Percentiles rank a stretch among this genome's conserved stretches.
These are phyloP conservation scores for Calonectria montana DNA, from an alignment of 2,329 filamentous ascomycete species.

Conservation along the genomic window DNA sequence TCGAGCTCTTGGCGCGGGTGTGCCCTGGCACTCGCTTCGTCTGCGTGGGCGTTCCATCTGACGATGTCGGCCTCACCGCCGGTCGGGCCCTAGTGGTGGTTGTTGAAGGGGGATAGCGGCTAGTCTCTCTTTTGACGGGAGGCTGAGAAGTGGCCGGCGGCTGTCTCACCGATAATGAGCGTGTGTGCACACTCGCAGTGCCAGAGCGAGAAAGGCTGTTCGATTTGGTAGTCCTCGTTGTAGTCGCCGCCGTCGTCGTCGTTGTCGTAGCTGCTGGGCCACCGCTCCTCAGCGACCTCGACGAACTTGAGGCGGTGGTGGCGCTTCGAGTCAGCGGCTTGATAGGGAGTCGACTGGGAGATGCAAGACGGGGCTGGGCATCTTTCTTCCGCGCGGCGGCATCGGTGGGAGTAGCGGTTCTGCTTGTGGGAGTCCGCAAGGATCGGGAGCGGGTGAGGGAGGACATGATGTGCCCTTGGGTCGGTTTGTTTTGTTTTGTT, in stretches of 20 bases:
- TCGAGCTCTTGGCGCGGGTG: constrained; percentile 48
- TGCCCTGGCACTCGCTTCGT: constrained; percentile 40
- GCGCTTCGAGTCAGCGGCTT: constrained; percentile 54
- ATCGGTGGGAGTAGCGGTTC: constrained; percentile 31
- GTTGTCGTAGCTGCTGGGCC: constrained; percentile 14
- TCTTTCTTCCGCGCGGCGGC: constrained; percentile 22
- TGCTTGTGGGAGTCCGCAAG: constrained; percentile 55
- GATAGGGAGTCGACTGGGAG: constrained; percentile 63
- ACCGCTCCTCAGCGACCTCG: constrained; percentile 34
- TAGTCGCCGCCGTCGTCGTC: neutral
- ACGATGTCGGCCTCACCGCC: constrained; percentile 46
- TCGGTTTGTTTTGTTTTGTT: constrained; percentile 12
- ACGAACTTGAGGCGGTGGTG: constrained; percentile 42
- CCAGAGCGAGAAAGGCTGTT: constrained; percentile 31
- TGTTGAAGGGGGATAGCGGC: constrained; percentile 49
- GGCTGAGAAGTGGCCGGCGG: constrained; percentile 29
- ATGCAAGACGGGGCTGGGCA: constrained; percentile 50
- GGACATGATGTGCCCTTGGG: constrained; percentile 49
- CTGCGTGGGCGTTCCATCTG: constrained; percentile 38
- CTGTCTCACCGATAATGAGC: constrained; percentile 35
- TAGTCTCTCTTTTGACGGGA: constrained; percentile 37
- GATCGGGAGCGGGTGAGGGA: constrained; percentile 61
- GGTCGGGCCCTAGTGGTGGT: constrained; percentile 44
- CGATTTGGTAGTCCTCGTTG: neutral
- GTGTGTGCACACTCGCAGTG: neutral